phyloP scores from a whole-genome alignment of 257 asterid species.

The Lavandula angustifolia region DNA sequence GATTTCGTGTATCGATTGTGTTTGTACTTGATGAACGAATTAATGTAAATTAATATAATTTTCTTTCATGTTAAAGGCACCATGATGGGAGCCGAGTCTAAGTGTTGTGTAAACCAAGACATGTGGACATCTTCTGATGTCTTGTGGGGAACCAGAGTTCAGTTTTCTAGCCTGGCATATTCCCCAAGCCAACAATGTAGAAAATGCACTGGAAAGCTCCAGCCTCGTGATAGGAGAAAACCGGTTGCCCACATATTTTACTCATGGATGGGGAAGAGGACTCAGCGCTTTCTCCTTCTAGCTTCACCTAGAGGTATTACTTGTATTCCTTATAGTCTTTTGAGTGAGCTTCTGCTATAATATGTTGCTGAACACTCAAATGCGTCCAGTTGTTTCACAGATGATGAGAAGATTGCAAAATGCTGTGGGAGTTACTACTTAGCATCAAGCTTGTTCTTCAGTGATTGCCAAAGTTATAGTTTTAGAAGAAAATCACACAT shows the following conservation, averaged over 20 bases:
- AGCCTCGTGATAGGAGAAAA: slow-evolving; percentile 49
- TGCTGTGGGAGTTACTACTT: slow-evolving; percentile 44
- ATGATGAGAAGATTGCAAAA: slow-evolving; percentile 46
- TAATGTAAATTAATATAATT: slow-evolving; percentile 23
- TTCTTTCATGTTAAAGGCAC: slow-evolving; percentile 39
- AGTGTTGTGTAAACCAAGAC: slow-evolving; percentile 50
- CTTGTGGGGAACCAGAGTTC: slow-evolving; percentile 51
- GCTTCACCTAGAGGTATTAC: slow-evolving; percentile 56
- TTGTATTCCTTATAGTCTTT: slow-evolving; percentile 35
- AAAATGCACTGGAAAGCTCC: slow-evolving; percentile 38
- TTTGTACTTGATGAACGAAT: slow-evolving; percentile 13
- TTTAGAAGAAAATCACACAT: slow-evolving; percentile 39
- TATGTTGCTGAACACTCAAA: slow-evolving; percentile 83
- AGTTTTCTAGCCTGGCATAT: slow-evolving; percentile 46
- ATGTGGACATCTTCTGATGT: slow-evolving; percentile 75
- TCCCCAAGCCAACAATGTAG: slow-evolving; percentile 47
- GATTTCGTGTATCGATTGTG: slow-evolving; percentile 5
- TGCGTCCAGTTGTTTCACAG: slow-evolving; percentile 86
- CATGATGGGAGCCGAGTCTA: slow-evolving; percentile 43
- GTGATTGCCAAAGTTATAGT: slow-evolving; percentile 36
- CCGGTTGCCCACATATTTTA: slow-evolving; percentile 37
- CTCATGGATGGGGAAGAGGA: slow-evolving; percentile 45
- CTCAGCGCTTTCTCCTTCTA: slow-evolving; percentile 35
- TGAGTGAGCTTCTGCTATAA: slow-evolving; percentile 33
- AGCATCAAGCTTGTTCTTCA: slow-evolving; percentile 42